Evolutionary conservation across 768 basidiomycete genomes (phyloP).

Genomic region (Psilocybe cyanescens): DNA sequence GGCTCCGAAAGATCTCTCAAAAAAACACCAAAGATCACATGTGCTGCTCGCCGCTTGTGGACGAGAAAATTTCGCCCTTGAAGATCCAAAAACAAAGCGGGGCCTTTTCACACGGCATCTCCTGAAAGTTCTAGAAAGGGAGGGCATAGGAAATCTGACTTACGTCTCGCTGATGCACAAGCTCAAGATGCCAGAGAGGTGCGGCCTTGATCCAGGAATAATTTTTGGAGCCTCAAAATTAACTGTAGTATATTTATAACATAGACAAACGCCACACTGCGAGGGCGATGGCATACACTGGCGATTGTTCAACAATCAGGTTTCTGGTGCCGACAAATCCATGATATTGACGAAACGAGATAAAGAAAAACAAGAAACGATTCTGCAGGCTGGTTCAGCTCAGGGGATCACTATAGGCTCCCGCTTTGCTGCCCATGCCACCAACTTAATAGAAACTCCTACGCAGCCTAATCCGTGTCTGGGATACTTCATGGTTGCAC

Average conservation of each 20-base stretch:
- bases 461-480: slow-evolving; percentile 25
- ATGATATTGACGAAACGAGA: slow-evolving; percentile 28
- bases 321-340: slow-evolving; percentile 28
- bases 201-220: not conserved
- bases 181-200: slow-evolving; percentile 33
- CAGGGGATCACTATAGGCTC: slow-evolving; percentile 35
- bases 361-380: slow-evolving; percentile 11
- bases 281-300: slow-evolving; percentile 35
- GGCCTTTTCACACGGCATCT: slow-evolving; percentile 37
- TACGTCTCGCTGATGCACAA: slow-evolving; percentile 37
- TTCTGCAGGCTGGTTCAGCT: slow-evolving; percentile 32
- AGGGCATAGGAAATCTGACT: slow-evolving; percentile 28
- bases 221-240: not conserved
- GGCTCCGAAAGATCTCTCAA: slow-evolving; percentile 20
- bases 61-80: slow-evolving; percentile 34
- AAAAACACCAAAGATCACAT: slow-evolving; percentile 35
- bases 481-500: slow-evolving; percentile 23
- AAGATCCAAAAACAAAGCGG: slow-evolving; percentile 24
- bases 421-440: slow-evolving; percentile 26
- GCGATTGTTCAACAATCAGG: slow-evolving; percentile 34
- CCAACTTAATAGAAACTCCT: slow-evolving; percentile 24
- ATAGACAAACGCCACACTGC: slow-evolving; percentile 39
- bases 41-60: slow-evolving; percentile 48
- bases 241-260: not conserved
- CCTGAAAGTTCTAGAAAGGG: slow-evolving; percentile 24